Percentiles rank a stretch among this genome's conserved stretches.
phyloP scores from a whole-genome alignment of 1,284 basidiomycete species.

The Veloporphyrellus conicus region DNA sequence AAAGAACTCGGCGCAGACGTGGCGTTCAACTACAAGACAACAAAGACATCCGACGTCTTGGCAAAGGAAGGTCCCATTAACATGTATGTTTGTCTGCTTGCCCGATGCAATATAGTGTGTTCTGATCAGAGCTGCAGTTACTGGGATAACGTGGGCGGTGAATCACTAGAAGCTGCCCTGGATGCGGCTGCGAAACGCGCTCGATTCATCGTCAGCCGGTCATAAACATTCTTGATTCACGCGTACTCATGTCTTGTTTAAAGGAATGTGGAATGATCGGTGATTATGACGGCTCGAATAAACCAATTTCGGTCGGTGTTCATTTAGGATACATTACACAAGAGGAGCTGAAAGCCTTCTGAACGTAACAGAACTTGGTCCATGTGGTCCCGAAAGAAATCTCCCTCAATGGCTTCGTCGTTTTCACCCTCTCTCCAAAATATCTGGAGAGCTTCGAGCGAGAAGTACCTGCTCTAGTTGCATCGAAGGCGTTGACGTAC shows the following conservation, averaged over 20 bases:
- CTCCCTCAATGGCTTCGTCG: constrained; percentile 7
- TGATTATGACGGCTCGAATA: background rate
- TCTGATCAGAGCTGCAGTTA: constrained; percentile 31
- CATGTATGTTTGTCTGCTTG: constrained; percentile 14
- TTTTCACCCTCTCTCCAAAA: constrained; percentile 1
- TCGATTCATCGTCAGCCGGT: constrained; percentile 37
- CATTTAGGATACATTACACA: too few species aligned
- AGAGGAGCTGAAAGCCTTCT: background rate
- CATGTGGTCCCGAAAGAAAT: constrained; percentile 10
- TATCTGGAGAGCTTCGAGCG: constrained; percentile 8
- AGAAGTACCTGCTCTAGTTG: constrained; percentile 9
- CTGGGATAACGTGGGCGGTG: constrained; percentile 63
- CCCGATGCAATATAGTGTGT: background rate
- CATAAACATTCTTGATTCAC: background rate
- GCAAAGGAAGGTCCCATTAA: constrained; percentile 23
- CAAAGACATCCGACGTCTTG: constrained; percentile 26
- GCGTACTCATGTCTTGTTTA: background rate
- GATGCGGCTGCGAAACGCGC: constrained; percentile 48
- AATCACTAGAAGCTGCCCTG: constrained; percentile 58
- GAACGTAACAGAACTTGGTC: constrained; percentile 6
- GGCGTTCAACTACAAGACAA: constrained; percentile 39
- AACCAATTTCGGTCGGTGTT: constrained; percentile 9
- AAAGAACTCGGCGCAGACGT: constrained; percentile 37
- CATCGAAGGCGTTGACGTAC: constrained; percentile 11
- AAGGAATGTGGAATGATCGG: constrained; percentile 23